phyloP scores from a whole-genome alignment of 768 basidiomycete genomes.

The Rhizopogon rudus region DNA sequence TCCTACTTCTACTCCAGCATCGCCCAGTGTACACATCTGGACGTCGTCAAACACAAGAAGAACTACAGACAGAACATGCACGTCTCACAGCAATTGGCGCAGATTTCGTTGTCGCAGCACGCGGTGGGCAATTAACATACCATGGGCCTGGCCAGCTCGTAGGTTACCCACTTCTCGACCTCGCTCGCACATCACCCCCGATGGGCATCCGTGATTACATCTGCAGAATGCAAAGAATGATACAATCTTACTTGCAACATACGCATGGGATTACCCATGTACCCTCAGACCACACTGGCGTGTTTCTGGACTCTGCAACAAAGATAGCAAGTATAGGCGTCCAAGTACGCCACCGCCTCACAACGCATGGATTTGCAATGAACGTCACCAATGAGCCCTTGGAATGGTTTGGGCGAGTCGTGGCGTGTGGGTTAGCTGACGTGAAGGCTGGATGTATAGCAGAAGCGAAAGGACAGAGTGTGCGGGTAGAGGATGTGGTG shows the following conservation, averaged over 20 bases:
- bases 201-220: slow-evolving; percentile 79
- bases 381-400: slow-evolving; percentile 83
- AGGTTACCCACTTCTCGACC: slow-evolving; percentile 91
- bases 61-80: slow-evolving; percentile 51
- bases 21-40: slow-evolving; percentile 93
- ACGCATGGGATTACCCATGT: slow-evolving; percentile 52
- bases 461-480: slow-evolving; percentile 31
- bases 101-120: slow-evolving; percentile 74
- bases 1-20: slow-evolving; percentile 83
- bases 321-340: slow-evolving; percentile 97
- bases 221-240: slow-evolving; percentile 68
- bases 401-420: slow-evolving; percentile 80
- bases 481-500: slow-evolving; percentile 48
- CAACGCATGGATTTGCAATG: slow-evolving; percentile 91
- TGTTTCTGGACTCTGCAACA: slow-evolving; percentile 74
- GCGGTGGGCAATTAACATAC: slow-evolving; percentile 94
- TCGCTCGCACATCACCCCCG: slow-evolving; percentile 71
- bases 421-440: slow-evolving; percentile 87
- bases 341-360: slow-evolving; percentile 90
- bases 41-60: slow-evolving; percentile 70
- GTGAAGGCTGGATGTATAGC: slow-evolving; percentile 74
- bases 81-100: slow-evolving; percentile 79
- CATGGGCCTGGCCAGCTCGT: slow-evolving; percentile 98
- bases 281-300: slow-evolving; percentile 81
- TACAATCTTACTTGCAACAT: slow-evolving; percentile 58